Evolutionary conservation across 2,329 filamentous ascomycete genomes (phyloP), one percentile per base, ranked within the genome.

Genomic region (Cryphonectria nitschkei): DNA sequence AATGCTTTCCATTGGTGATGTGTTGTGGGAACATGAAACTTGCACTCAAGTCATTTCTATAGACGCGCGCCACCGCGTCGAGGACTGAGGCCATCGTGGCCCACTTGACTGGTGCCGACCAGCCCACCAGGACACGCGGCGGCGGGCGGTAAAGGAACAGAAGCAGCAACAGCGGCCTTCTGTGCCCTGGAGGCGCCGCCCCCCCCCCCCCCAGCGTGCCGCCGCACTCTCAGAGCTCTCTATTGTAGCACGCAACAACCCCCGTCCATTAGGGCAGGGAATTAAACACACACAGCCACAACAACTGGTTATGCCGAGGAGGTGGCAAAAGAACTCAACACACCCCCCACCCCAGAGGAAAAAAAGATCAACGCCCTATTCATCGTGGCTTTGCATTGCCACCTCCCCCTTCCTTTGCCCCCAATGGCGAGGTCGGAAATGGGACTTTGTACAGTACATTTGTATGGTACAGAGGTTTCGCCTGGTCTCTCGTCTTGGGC

Each of bases 11-110:
- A 72, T 68, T 72, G 65, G 70, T 60, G 54, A 29, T 62, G 13
- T 64, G 64, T 8, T 41, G 37, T 26, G 22, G 29, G 16, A 19
- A 54, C 14, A 26, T 68, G 67, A 68, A 68, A 68, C 67, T 67
- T 43, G 32, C 22, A 50, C 19, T 63, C 56, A 34, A 26, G 7
- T 16, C 29, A 32, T 32, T 13, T 8, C 34, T 50, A 34, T 70
- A 72, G 68, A 72, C 70, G 70, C 70, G 70, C 70, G 70, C 70
- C 68, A 70, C 34, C 41, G 39, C 34, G 54, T 22, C 50, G 19
- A 50, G 60, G 52, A 32, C 37, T 72, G 70, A 72, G 69, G 70
- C 41, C 68, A 70, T 72, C 70, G 64, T 54, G 68, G 50, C 39
- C 70, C 68, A 65, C 39, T 70, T 70, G 58, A 68, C 37, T 52